These are phyloP conservation scores for Cinnamomum micranthum DNA, from an alignment of 164 flowering plant species.

Conservation along the genomic window DNA sequence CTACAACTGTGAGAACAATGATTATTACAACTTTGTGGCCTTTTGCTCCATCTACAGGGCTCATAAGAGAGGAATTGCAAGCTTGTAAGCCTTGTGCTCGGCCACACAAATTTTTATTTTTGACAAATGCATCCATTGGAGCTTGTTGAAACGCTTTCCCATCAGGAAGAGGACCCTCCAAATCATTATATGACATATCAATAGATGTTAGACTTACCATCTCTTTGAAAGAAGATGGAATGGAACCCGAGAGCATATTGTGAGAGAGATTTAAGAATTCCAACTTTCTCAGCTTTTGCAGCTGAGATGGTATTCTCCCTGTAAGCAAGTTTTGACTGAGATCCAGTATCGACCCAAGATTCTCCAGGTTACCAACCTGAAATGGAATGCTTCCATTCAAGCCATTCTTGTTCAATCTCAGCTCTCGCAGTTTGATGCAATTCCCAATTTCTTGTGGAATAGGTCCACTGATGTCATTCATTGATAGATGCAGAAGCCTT, in stretches of 20 bases:
- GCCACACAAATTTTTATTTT: neutral
- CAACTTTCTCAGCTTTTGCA: neutral
- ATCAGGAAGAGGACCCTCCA: neutral
- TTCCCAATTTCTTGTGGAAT: neutral
- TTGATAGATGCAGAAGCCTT: neutral
- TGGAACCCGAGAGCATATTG: conserved; percentile 6
- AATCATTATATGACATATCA: neutral
- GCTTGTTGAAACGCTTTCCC: neutral
- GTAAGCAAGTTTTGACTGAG: conserved; percentile 3
- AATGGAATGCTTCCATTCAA: conserved; percentile 6
- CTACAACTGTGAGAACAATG: neutral
- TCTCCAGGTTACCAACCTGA: neutral
- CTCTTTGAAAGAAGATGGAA: neutral
- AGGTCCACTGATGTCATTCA: neutral
- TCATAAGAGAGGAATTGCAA: neutral
- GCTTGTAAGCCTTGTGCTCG: neutral
- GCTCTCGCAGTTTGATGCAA: conserved; percentile 1
- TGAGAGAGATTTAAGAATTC: neutral
- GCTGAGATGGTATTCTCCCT: neutral
- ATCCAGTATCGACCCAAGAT: neutral
- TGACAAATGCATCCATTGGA: neutral
- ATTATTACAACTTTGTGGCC: neutral
- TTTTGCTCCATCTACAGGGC: neutral
- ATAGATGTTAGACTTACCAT: conserved; percentile 10
- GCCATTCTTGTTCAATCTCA: neutral